Evolutionary conservation across 176 grass and related monocot species (phyloP).

Genomic region (Carex myosuroides): DNA sequence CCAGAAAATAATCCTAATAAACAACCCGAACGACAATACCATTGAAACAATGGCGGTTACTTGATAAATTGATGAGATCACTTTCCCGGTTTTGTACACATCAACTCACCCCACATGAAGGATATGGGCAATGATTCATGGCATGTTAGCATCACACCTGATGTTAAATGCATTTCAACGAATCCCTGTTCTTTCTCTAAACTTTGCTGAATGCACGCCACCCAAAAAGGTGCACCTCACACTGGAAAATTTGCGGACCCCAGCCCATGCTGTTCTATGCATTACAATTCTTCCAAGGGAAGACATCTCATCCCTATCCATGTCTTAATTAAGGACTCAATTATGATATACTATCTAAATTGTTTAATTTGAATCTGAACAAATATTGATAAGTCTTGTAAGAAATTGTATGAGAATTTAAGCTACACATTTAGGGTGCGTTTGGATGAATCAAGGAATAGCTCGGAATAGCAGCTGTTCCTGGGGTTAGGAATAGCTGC

Average conservation of each 20-base stretch:
- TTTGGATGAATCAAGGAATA: too few species aligned
- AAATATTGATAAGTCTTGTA: too few species aligned
- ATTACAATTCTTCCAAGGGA: neutral
- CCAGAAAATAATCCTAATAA: neutral
- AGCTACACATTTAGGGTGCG: too few species aligned
- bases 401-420: too few species aligned
- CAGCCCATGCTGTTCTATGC: neutral
- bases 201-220: neutral
- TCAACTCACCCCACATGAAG: constrained; percentile 12
- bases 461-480: too few species aligned
- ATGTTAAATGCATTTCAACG: constrained; percentile 4
- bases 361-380: too few species aligned
- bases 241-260: neutral
- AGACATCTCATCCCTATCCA: neutral
- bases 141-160: neutral
- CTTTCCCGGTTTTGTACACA: neutral
- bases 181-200: constrained; percentile 11
- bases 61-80: neutral
- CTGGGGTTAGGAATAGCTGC: too few species aligned
- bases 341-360: too few species aligned
- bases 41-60: neutral
- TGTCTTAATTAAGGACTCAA: neutral
- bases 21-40: neutral
- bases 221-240: constrained; percentile 1
- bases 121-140: constrained; percentile 12